Conservation (phyloP, 108 stramenopile species). For the Discostella pseudostelligera region DNA sequence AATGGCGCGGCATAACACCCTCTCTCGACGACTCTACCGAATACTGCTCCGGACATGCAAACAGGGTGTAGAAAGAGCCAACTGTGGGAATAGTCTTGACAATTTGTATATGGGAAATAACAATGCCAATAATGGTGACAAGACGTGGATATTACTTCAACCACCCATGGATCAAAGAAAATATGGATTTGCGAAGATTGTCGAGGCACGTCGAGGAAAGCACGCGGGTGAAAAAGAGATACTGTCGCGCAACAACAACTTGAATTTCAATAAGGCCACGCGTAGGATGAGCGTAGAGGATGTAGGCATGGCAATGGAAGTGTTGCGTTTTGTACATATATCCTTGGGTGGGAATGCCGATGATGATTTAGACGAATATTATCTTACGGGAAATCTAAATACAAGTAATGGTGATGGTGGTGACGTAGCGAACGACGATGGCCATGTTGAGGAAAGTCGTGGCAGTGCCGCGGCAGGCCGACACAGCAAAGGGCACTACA, state of each 20-base stretch:
- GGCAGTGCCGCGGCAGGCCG: slow-evolving; percentile 17
- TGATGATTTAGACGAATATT: slow-evolving; percentile 43
- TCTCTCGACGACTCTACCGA: slow-evolving; percentile 36
- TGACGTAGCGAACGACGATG: not conserved
- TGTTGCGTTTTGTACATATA: slow-evolving; percentile 35
- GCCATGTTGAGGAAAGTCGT: not conserved
- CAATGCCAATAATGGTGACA: not conserved
- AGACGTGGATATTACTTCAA: slow-evolving; percentile 35
- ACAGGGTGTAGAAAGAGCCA: slow-evolving; percentile 12
- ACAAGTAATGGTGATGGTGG: not conserved
- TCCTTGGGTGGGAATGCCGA: slow-evolving; percentile 34
- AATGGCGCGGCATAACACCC: slow-evolving; percentile 29
- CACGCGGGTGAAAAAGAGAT: slow-evolving; percentile 5
- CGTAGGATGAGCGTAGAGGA: slow-evolving; percentile 17
- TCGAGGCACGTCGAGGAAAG: slow-evolving; percentile 18
- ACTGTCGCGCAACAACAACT: not conserved
- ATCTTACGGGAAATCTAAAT: slow-evolving; percentile 8
- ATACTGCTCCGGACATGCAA: slow-evolving; percentile 22
- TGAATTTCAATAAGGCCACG: slow-evolving; percentile 1
- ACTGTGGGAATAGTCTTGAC: slow-evolving; percentile 8
- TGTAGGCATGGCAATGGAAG: slow-evolving; percentile 44
- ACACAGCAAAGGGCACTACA: slow-evolving; percentile 42
- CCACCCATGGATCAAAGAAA: slow-evolving; percentile 36
- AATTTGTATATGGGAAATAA: not conserved
- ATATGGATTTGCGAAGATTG: slow-evolving; percentile 40